Conservation (phyloP, 1,284 basidiomycete genomes). For the Pseudozyma sp. region DNA sequence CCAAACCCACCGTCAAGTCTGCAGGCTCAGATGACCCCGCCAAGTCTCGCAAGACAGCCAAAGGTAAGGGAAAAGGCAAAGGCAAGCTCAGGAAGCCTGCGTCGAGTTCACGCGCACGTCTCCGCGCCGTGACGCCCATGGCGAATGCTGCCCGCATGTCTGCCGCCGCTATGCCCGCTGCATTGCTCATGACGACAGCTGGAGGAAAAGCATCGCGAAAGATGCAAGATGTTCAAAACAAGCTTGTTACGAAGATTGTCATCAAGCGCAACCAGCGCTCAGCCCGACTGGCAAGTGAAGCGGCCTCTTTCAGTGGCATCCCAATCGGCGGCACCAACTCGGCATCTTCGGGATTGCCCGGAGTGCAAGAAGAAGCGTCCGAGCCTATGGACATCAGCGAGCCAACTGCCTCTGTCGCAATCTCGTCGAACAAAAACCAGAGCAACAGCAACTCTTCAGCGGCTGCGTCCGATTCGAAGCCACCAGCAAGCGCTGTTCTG, state of each 20-base stretch:
- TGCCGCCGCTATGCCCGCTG: slow-evolving; percentile 26
- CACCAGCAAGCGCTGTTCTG: too few species aligned
- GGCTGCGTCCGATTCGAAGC: too few species aligned
- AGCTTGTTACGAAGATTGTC: slow-evolving; percentile 22
- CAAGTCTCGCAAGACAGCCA: slow-evolving; percentile 37
- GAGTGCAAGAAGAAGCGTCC: too few species aligned
- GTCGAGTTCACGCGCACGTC: slow-evolving; percentile 12
- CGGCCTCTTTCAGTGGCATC: too few species aligned
- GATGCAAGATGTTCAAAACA: slow-evolving; percentile 21
- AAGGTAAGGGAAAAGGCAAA: slow-evolving; percentile 31
- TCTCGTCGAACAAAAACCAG: not conserved
- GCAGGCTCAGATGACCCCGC: not conserved
- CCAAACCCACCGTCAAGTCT: slow-evolving; percentile 23
- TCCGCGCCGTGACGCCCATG: slow-evolving; percentile 31
- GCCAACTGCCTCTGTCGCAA: not conserved
- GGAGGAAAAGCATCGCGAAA: slow-evolving; percentile 4
- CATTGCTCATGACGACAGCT: slow-evolving; percentile 5
- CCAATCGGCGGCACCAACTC: not conserved
- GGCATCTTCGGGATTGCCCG: not conserved
- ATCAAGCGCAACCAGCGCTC: slow-evolving; percentile 13
- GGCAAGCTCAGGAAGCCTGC: slow-evolving; percentile 13
- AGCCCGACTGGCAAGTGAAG: too few species aligned
- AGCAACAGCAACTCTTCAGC: not conserved
- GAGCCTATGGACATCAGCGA: not conserved
- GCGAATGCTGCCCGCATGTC: slow-evolving; percentile 22